These are phyloP conservation scores for Fusarium phyllophilum DNA, from an alignment of 2,329 filamentous ascomycete genomes.

Conservation along the genomic window DNA sequence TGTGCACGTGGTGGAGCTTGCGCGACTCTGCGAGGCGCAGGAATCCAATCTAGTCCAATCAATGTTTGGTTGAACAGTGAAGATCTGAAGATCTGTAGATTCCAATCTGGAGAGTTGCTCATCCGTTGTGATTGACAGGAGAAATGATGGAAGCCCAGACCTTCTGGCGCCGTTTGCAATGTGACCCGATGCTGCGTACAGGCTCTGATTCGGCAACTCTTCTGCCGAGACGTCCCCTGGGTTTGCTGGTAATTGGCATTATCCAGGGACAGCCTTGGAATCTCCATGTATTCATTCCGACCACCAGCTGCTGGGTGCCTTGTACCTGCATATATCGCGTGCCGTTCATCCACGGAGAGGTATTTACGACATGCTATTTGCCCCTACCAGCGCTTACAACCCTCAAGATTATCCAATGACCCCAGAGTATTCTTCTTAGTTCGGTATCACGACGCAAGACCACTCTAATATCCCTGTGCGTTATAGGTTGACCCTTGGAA, in stretches of 20 bases:
- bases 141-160: slow-evolving; percentile 33
- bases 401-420: slow-evolving; percentile 19
- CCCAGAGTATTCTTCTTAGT: slow-evolving; percentile 15
- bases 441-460: slow-evolving; percentile 32
- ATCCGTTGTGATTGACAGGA: slow-evolving; percentile 35
- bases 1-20: slow-evolving; percentile 23
- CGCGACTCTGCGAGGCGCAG: slow-evolving; percentile 21
- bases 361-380: slow-evolving; percentile 37
- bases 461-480: slow-evolving; percentile 32
- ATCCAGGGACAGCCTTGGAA: slow-evolving; percentile 20
- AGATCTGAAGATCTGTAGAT: slow-evolving; percentile 41
- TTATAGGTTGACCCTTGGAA: slow-evolving; percentile 44
- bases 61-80: slow-evolving; percentile 21
- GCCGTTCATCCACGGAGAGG: slow-evolving; percentile 13
- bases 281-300: slow-evolving; percentile 31
- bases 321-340: slow-evolving; percentile 39
- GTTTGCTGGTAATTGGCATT: neutral
- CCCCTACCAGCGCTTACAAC: slow-evolving; percentile 10
- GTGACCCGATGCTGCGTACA: neutral
- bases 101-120: slow-evolving; percentile 26
- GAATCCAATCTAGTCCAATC: slow-evolving; percentile 43
- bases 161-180: slow-evolving; percentile 31
- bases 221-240: slow-evolving; percentile 10
- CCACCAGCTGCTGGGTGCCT: slow-evolving; percentile 10
- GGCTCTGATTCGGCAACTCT: slow-evolving; percentile 6